phyloP scores from a whole-genome alignment of 2,329 filamentous ascomycete genomes.

The Ceratocystis colombiana region DNA sequence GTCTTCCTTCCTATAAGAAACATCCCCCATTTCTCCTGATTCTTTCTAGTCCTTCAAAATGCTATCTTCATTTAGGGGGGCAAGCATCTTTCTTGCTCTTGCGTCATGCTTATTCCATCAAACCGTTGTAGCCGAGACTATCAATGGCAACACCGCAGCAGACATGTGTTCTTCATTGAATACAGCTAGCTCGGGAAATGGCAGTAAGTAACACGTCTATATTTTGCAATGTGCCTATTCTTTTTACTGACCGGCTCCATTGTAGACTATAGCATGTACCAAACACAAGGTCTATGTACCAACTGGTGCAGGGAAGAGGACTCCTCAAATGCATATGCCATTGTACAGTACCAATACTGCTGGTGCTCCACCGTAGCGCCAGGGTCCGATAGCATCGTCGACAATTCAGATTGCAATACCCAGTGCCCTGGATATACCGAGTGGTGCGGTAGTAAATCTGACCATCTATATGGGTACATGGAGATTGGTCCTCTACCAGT shows the following conservation, averaged over 20 bases:
- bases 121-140: conserved; percentile 2
- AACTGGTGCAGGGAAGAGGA: conserved; percentile 43
- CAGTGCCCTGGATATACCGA: conserved; percentile 64
- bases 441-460: conserved; percentile 49
- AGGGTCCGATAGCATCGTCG: conserved; percentile 35
- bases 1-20: background rate
- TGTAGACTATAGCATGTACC: conserved; percentile 46
- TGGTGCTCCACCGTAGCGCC: conserved; percentile 68
- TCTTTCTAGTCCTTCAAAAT: conserved; percentile 12
- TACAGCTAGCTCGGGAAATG: conserved; percentile 37
- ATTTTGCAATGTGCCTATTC: background rate
- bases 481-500: conserved; percentile 33
- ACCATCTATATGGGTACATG: conserved; percentile 56
- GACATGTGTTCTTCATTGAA: conserved; percentile 29
- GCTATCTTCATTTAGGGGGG: conserved; percentile 2
- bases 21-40: background rate
- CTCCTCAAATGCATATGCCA: conserved; percentile 50
- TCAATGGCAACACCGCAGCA: conserved; percentile 25
- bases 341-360: conserved; percentile 55
- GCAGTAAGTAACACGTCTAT: conserved; percentile 33
- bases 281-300: conserved; percentile 61
- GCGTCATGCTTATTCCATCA: conserved; percentile 5
- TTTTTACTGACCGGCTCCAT: conserved; percentile 16
- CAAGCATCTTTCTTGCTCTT: conserved; percentile 12
- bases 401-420: conserved; percentile 42